These are phyloP conservation scores for Herpetomonas samuelpessoai DNA, from an alignment of 208 protist genomes.

Conservation along the genomic window DNA sequence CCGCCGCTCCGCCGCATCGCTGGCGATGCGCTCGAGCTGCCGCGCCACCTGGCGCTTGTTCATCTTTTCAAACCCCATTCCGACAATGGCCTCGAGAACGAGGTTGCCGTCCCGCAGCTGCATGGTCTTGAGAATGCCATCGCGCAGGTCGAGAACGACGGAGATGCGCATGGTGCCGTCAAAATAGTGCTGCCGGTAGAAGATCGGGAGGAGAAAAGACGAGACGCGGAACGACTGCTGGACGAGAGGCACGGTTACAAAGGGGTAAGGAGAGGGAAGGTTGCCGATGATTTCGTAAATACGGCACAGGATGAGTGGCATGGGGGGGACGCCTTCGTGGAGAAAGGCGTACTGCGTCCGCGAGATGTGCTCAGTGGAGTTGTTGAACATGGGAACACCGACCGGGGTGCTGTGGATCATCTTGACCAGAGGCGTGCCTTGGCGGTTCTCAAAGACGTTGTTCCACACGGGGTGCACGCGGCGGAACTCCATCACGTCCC, in stretches of 20 bases:
- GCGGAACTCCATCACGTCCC: conserved; percentile 50
- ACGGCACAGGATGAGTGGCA: conserved; percentile 56
- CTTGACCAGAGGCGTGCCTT: conserved; percentile 43
- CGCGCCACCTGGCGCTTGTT: conserved; percentile 36
- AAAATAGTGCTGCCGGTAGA: conserved; percentile 51
- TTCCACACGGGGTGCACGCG: conserved; percentile 51
- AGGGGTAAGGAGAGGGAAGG: conserved; percentile 53
- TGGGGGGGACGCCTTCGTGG: conserved; percentile 30
- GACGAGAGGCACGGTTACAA: conserved; percentile 39
- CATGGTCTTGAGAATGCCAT: conserved; percentile 55
- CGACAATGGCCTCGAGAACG: conserved; percentile 32
- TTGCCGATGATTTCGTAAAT: conserved; percentile 58
- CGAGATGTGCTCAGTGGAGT: conserved; percentile 27
- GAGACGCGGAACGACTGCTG: conserved; percentile 58
- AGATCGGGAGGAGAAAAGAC: conserved; percentile 41
- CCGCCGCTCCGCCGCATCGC: background rate
- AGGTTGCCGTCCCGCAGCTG: conserved; percentile 45
- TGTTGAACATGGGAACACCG: conserved; percentile 33
- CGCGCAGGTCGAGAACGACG: conserved; percentile 54
- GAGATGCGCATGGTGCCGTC: conserved; percentile 39
- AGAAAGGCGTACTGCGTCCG: conserved; percentile 52
- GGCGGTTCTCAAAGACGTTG: conserved; percentile 46
- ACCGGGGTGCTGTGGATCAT: conserved; percentile 47
- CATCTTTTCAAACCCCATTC: conserved; percentile 53
- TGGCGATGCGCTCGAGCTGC: conserved; percentile 20